Base-by-base conservation (phyloP, 768 basidiomycete species). In the Pleurotus platypus region DNA sequence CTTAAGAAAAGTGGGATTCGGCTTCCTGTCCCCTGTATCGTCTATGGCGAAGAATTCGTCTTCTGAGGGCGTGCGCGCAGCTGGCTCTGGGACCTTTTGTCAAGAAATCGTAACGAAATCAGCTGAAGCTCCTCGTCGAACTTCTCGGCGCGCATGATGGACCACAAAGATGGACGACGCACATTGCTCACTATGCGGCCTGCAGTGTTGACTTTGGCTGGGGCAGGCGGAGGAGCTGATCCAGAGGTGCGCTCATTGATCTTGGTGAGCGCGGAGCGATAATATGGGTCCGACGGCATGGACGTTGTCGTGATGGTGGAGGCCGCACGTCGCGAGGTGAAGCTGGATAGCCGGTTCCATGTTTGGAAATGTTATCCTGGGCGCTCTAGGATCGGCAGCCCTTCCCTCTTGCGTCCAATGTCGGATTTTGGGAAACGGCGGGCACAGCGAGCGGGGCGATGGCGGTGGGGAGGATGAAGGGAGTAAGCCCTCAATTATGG, bases 1-100 rank as follows among this genome's bases (percentile, higher is more conserved):
- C 71, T 89, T 93, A 58, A 98, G 75, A 69, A 89, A 92, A 1
- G 81, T 79, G 55, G 87, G 81, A 66, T 93, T 91, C 16, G 92
- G 89, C 60, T 84, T 83, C 54, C 72, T 71, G 37, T 80, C 74
- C 55, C 85, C 82, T 58, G 75, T 65, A 40, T 79, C 76, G 62
- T 82, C 74, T 43, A 69, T 61, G 56, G 78, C 62, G 69, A 81
- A 94, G 71, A 94, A 85, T 61, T 94, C 83, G 43, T 82, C 84
- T 59, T 92, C 88, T 1, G 83, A 81, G 0, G 92, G 92, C 47
- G 71, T 81, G 63, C 76, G 70, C 60, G 78, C 73, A 1, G 78
- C 85, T 39, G 91, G 92, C 49, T 79, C 81, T 62, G 85, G 78
- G 15, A 94, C 90, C 90, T 92, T 69, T 35, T 43, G 46, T 58